Evolutionary conservation across 2,329 filamentous ascomycete species (phyloP), one percentile per base, ranked within the genome.

Genomic region (Penicillium glabrum): DNA sequence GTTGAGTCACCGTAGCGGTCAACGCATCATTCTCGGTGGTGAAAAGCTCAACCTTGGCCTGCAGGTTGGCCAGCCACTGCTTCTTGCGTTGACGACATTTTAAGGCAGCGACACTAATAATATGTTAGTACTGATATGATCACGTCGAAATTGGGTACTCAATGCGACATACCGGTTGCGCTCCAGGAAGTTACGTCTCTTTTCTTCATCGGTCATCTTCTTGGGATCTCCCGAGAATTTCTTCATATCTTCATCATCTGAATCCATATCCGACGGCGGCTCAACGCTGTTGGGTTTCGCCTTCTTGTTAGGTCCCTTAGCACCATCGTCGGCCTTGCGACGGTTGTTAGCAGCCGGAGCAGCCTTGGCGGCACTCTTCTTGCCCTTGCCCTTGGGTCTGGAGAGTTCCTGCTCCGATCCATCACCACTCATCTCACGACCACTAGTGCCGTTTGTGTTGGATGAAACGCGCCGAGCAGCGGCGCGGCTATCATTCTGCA

Each of bases 51-150:
- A 98, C 93, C 75, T 98, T 98, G 54, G 86, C 86, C 74, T 99
- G 95, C 1, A 99, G 83, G 66, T 96, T 98, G 31, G 90, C 90
- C 56, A 98, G 84, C 95, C 95, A 99, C 73, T 98, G 95, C 83
- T 99, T 99, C 83, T 99, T 99, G 21, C 95, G 86, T 75, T 99
- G 95, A 59, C 95, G 89, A 76, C 95, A 99, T 72, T 99, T 99
- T 58, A 99, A 82, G 3, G 95, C 95, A 61, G 95, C 95, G 63
- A 99, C 92, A 72, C 95, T 97, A 24, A 29, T 7, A 29, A 21
- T 29, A 41, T 31, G 57, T 77, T 62, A 77, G 72, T 46, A 53
- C n/a, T 54, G 24, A 19, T n/a, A 3, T 23, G 26, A 7, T 33
- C 14, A 45, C 24, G 43, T 19, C 4, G n/a, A 23, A 2, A 21